Conservation (phyloP, 176 grass and related monocot species). For the Oryza officinalis region DNA sequence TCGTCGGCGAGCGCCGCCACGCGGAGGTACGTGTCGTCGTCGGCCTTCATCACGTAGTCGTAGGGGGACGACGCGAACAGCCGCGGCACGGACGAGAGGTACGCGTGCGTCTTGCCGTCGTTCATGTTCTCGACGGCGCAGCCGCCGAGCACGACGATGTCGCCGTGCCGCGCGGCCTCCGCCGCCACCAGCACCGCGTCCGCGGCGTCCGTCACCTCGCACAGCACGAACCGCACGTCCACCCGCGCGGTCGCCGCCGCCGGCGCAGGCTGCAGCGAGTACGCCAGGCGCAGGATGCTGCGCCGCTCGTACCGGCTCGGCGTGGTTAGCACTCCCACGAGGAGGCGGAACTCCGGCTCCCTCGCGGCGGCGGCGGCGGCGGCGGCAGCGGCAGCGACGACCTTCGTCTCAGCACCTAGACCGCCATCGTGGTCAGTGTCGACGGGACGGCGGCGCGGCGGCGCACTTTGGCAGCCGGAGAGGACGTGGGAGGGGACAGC, state of each 20-base stretch:
- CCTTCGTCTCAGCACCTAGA: no score
- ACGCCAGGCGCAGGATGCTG: conserved; percentile 57
- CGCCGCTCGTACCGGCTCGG: conserved; percentile 55
- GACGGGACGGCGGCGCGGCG: no score
- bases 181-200: conserved; percentile 51
- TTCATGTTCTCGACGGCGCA: conserved; percentile 72
- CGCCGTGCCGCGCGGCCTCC: conserved; percentile 53
- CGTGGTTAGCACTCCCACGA: conserved; percentile 63
- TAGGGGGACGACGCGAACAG: conserved; percentile 18
- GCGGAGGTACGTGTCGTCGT: conserved; percentile 71
- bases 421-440: no score
- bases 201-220: conserved; percentile 52
- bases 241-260: conserved; percentile 5
- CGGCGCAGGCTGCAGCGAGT: conserved; percentile 48
- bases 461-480: no score
- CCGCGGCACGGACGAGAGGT: conserved; percentile 43
- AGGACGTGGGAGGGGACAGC: no score
- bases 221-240: conserved; percentile 77
- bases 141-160: conserved; percentile 50
- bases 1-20: conserved; percentile 36
- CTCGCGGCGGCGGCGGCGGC: no score
- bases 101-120: conserved; percentile 78
- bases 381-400: no score
- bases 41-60: conserved; percentile 76
- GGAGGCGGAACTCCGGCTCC: conserved; percentile 49